These are phyloP conservation scores for Ambrosia artemisiifolia DNA, from an alignment of 129 eudicot genomes.

Conservation along the genomic window DNA sequence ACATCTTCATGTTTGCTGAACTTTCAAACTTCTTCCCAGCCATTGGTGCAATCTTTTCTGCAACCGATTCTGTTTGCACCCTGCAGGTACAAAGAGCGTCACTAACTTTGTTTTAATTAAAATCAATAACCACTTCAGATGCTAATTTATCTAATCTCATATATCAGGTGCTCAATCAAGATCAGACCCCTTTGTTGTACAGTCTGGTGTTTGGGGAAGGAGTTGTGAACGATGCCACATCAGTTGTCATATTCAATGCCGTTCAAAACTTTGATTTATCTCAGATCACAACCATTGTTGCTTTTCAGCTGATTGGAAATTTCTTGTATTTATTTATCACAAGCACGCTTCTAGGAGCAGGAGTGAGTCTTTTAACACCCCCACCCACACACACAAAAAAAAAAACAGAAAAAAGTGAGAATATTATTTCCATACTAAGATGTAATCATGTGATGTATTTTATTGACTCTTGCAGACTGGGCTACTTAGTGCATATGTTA, in stretches of 20 bases:
- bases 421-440: background rate
- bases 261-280: conserved; percentile 65
- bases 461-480: conserved; percentile 52
- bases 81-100: conserved; percentile 59
- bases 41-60: conserved; percentile 97
- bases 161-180: conserved; percentile 70
- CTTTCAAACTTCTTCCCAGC: conserved; percentile 42
- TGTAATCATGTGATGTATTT: conserved; percentile 18
- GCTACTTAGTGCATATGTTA: conserved; percentile 61
- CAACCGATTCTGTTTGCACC: conserved; percentile 99
- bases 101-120: background rate
- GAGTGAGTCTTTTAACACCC: conserved; percentile 35
- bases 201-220: conserved; percentile 91
- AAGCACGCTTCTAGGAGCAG: conserved; percentile 71
- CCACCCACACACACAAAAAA: too few relatives aligned
- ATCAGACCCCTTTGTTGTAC: conserved; percentile 75
- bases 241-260: conserved; percentile 90
- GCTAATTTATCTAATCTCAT: conserved; percentile 20
- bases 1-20: conserved; percentile 18
- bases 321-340: conserved; percentile 64
- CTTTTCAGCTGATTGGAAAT: conserved; percentile 55
- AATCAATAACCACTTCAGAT: background rate
- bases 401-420: background rate
- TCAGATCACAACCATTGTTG: conserved; percentile 40
- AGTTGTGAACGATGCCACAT: conserved; percentile 90